Percentiles rank a stretch among this genome's conserved stretches.
Evolutionary conservation across 805 yeast species (phyloP).

Genomic region (Metschnikowia proteae): DNA sequence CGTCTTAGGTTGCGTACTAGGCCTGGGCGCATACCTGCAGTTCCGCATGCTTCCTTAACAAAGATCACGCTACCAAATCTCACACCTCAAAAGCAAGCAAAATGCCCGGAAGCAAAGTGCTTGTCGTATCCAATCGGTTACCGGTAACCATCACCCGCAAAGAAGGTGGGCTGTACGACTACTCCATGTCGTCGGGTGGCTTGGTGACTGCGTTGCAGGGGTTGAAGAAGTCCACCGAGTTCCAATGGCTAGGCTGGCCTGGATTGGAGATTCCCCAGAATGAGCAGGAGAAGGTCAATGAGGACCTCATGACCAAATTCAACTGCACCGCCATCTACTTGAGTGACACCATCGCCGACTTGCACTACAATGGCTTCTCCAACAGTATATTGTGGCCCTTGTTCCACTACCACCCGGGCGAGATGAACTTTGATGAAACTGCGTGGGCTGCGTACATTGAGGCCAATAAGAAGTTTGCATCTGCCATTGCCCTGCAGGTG

Average conservation of each 20-base stretch:
- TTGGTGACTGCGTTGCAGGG: conserved; percentile 95
- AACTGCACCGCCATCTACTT: conserved; percentile 88
- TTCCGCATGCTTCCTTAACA: neutral
- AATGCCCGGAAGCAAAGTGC: conserved; percentile 55
- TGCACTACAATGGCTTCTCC: conserved; percentile 94
- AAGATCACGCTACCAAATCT: conserved; percentile 3
- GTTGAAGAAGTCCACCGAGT: conserved; percentile 71
- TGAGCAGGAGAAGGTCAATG: conserved; percentile 65
- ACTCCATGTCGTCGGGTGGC: conserved; percentile 95
- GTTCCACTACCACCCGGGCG: conserved; percentile 98
- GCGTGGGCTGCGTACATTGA: conserved; percentile 98
- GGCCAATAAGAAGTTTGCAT: conserved; percentile 82
- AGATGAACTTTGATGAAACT: conserved; percentile 93
- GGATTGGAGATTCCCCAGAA: conserved; percentile 73
- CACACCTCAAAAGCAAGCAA: neutral
- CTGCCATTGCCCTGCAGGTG: conserved; percentile 62
- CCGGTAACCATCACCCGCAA: conserved; percentile 86
- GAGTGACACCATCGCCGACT: conserved; percentile 85
- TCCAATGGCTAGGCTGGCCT: conserved; percentile 99
- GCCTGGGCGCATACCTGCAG: conserved; percentile 4
- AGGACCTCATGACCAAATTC: conserved; percentile 71
- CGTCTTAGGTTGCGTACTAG: neutral
- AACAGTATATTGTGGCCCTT: conserved; percentile 97
- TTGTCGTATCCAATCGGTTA: conserved; percentile 90
- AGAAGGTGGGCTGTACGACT: conserved; percentile 62